These are phyloP conservation scores for Tardiomyces digboiensis DNA, from an alignment of 1,139 yeast species.

Conservation along the genomic window DNA sequence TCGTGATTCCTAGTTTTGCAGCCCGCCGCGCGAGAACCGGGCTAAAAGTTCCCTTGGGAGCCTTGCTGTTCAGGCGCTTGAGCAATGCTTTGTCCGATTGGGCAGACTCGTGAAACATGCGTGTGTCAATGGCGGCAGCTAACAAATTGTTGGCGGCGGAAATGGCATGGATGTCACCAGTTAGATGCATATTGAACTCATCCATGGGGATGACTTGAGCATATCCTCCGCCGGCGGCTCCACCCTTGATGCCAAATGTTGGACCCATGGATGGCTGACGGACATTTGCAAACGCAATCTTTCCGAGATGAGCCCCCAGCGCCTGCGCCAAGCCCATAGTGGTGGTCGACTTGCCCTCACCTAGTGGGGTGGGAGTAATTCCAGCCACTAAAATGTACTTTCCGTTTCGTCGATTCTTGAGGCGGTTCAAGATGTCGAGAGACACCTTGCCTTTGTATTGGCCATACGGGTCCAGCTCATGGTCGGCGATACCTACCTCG, in stretches of 20 bases:
- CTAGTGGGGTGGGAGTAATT: slow-evolving; percentile 96
- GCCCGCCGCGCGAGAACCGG: slow-evolving; percentile 71
- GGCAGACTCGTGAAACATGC: slow-evolving; percentile 94
- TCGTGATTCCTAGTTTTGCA: slow-evolving; percentile 68
- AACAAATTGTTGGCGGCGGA: slow-evolving; percentile 91
- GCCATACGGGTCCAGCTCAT: slow-evolving; percentile 87
- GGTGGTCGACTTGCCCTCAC: slow-evolving; percentile 97
- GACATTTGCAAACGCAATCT: slow-evolving; percentile 87
- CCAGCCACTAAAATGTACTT: slow-evolving; percentile 92
- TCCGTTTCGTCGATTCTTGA: slow-evolving; percentile 60
- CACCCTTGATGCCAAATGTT: slow-evolving; percentile 97
- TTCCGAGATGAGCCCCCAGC: slow-evolving; percentile 85
- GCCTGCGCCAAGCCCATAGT: slow-evolving; percentile 98
- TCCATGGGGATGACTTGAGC: slow-evolving; percentile 99
- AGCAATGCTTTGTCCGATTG: slow-evolving; percentile 84
- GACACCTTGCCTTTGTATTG: slow-evolving; percentile 86
- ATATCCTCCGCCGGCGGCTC: slow-evolving; percentile 99
- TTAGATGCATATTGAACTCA: slow-evolving; percentile 95
- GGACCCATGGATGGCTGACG: slow-evolving; percentile 99
- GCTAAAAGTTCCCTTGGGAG: slow-evolving; percentile 73
- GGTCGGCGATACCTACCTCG: slow-evolving; percentile 74
- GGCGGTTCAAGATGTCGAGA: slow-evolving; percentile 63
- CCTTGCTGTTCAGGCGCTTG: slow-evolving; percentile 75
- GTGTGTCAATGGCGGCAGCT: slow-evolving; percentile 96
- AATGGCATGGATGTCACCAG: slow-evolving; percentile 98